These are phyloP conservation scores for Hemileccinum impolitum DNA, from an alignment of 768 basidiomycete genomes.

Conservation along the genomic window DNA sequence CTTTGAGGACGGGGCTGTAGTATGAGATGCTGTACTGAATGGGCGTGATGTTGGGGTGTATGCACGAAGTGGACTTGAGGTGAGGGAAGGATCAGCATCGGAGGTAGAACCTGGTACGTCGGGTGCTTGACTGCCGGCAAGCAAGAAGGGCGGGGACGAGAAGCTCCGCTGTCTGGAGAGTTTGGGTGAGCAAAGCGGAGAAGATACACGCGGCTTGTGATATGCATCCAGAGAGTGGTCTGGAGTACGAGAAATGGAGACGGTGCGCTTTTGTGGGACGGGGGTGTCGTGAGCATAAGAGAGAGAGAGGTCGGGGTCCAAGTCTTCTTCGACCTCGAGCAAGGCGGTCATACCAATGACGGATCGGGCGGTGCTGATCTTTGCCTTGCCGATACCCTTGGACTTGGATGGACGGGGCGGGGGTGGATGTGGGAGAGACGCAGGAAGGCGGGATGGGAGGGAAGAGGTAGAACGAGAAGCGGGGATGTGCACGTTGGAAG, in stretches of 20 bases:
- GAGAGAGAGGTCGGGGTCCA: conserved; percentile 20
- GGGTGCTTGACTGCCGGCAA: conserved; percentile 3
- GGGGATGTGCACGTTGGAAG: conserved; percentile 9
- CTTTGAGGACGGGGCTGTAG: conserved; percentile 24
- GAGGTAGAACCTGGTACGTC: not conserved
- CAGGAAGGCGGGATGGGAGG: conserved; percentile 11
- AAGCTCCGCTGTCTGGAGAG: conserved; percentile 29
- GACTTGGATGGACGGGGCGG: conserved; percentile 25
- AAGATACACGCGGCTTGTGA: conserved; percentile 22
- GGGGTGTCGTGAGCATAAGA: conserved; percentile 4
- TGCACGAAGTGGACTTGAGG: conserved; percentile 10
- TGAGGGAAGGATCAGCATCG: conserved; percentile 2
- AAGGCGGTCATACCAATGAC: conserved; percentile 53
- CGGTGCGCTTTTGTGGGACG: conserved; percentile 17
- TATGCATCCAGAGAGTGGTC: conserved; percentile 8
- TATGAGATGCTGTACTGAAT: conserved; percentile 10
- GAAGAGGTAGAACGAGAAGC: conserved; percentile 24
- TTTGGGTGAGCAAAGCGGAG: conserved; percentile 23
- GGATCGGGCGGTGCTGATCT: conserved; percentile 38
- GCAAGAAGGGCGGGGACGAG: conserved; percentile 27
- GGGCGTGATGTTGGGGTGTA: conserved; percentile 13
- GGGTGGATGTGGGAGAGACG: conserved; percentile 11
- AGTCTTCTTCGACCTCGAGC: conserved; percentile 51
- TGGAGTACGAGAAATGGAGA: conserved; percentile 11
- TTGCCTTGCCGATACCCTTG: conserved; percentile 25